Conservation (phyloP, 164 flowering plant genomes). For the Malania oleifera region DNA sequence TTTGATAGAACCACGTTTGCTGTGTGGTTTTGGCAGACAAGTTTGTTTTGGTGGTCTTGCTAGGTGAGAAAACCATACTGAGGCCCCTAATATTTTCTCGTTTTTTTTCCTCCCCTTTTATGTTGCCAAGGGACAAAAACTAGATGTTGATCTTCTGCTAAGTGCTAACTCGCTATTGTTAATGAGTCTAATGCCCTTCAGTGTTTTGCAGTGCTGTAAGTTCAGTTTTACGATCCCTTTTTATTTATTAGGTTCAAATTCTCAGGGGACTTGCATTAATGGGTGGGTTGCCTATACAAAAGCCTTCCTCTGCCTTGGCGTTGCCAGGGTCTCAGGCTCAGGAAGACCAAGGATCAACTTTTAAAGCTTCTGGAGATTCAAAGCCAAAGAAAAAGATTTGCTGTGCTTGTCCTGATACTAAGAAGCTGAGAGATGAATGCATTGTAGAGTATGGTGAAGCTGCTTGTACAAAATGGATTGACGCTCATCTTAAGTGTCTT, state of each 20-base stretch:
- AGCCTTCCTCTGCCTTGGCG: slow-evolving; percentile 23
- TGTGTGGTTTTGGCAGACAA: no score
- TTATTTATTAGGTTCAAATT: not conserved
- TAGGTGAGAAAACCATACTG: no score
- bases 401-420: slow-evolving; percentile 82
- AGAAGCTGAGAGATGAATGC: slow-evolving; percentile 70
- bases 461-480: slow-evolving; percentile 69
- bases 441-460: slow-evolving; percentile 67
- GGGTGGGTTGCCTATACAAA: slow-evolving; percentile 31
- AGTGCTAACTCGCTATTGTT: no score
- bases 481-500: slow-evolving; percentile 63
- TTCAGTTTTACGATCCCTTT: no score
- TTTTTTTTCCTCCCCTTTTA: no score
- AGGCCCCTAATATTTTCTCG: no score
- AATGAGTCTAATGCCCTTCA: no score
- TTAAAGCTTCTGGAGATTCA: slow-evolving; percentile 23
- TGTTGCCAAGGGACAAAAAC: no score
- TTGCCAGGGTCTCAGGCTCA: slow-evolving; percentile 15
- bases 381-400: slow-evolving; percentile 80
- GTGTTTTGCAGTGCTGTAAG: no score
- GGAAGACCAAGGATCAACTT: slow-evolving; percentile 23
- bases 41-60: no score
- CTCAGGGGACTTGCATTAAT: slow-evolving; percentile 16
- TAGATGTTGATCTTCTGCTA: no score
- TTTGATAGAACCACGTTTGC: no score